Evolutionary conservation across 2,329 filamentous ascomycete species (phyloP).

Genomic region (Penicillium frequentans): DNA sequence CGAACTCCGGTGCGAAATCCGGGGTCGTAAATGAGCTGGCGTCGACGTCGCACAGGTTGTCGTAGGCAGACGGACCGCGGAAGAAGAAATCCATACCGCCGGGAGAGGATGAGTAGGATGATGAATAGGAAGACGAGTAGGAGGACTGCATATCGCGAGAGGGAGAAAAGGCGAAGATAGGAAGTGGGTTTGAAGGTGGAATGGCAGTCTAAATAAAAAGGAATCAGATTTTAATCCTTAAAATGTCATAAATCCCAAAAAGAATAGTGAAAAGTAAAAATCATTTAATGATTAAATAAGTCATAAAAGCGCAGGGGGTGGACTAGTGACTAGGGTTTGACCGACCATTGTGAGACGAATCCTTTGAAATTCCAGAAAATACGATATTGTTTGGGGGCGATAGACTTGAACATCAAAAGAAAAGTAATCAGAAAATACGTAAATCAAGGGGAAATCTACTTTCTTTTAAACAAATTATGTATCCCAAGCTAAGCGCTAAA

Average conservation of each 20-base stretch:
- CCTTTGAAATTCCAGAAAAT: conserved; percentile 3
- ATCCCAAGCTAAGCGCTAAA: neutral
- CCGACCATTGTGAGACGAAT: conserved; percentile 24
- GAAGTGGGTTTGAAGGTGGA: conserved; percentile 8
- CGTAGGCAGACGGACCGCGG: conserved; percentile 22
- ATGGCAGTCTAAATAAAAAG: conserved; percentile 16
- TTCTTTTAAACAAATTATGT: neutral
- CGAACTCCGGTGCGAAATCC: conserved; percentile 13
- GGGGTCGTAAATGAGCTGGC: conserved; percentile 14
- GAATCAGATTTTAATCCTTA: conserved; percentile 1
- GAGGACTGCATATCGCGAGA: conserved; percentile 21
- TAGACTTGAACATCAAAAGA: neutral
- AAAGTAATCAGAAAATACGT: neutral
- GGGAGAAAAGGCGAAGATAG: conserved; percentile 3
- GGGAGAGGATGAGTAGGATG: conserved; percentile 21
- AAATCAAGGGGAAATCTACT: neutral
- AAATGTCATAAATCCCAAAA: conserved; percentile 3
- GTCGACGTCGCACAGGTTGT: conserved; percentile 19
- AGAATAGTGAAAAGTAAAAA: conserved; percentile 1
- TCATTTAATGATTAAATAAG: neutral
- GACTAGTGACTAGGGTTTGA: neutral
- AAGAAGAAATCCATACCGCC: conserved; percentile 27
- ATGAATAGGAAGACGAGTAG: conserved; percentile 15
- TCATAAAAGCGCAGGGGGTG: neutral
- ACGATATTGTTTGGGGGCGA: neutral